Base-by-base conservation (phyloP, 306 rosid species). In the Arachis stenosperma region DNA sequence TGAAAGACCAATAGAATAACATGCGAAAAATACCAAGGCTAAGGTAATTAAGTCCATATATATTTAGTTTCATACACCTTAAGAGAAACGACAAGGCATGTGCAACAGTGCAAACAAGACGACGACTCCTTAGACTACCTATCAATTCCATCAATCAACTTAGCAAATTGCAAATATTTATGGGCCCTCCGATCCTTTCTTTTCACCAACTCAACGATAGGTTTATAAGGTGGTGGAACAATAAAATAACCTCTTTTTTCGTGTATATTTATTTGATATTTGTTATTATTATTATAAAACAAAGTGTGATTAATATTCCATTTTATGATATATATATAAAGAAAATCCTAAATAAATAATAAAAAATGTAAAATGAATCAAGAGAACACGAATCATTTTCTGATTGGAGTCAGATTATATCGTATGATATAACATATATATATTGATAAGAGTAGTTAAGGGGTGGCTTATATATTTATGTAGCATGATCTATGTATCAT, bases 31-130 rank as follows among this genome's bases (percentile, higher is more conserved):
- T 56, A 51, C 27, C 36, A 62, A 67, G 66, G 61, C 65, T 61
- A 67, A 33, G 60, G 48, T 68, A 73, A 52, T 22, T 22, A 22
- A 22, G 73, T 39, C 62, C 69, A 58, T 22, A 22, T 22, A 22
- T 22, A 56, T 27, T 57, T 13, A 51, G 56, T 6, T 51, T 30
- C n/a, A n/a, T 10, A 66, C 17, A 17, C 36, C 51, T 64, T 52
- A 22, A 22, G 41, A 43, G 76, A 80, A 22, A 22, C 27, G 27
- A 22, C 88, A 84, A 77, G 59, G 68, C 90, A 86, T 81, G 84
- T 89, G 89, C 77, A 47, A 62, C 27, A 22, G 27, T 22, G 47
- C 9, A 40, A 29, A 56, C 44, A 10, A 71, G 56, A 67, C 27
- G 27, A 22, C 27, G 27, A 22, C 27, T 22, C 27, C 27, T 22